Evolutionary conservation across 2,329 filamentous ascomycete species (phyloP), one percentile per base, ranked within the genome.

Genomic region (Verticillium longisporum): DNA sequence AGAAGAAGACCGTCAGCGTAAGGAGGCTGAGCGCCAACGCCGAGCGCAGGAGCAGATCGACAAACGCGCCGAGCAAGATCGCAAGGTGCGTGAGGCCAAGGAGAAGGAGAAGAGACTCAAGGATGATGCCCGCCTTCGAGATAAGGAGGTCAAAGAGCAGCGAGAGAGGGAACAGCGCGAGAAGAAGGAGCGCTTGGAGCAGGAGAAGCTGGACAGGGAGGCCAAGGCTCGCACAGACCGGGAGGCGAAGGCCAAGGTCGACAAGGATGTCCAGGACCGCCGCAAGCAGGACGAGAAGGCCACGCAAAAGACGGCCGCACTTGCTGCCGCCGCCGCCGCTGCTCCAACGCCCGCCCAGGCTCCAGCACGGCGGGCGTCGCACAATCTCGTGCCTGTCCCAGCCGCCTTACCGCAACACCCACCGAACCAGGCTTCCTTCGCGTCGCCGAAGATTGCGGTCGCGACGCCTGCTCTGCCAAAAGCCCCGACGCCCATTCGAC

Each of bases 401-500:
- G 69, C 73, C 5, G 79, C 77, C 55, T 71, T 85, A 66, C 87
- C 86, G 65, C 81, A 87, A 59, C 88, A 88, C 65, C 80, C 83
- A 55, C 74, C 83, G 56, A 81, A 81, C 62, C 77, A 81, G 60
- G 78, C 83, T 36, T 81, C 78, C 62, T 82, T 88, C 65, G 85
- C 87, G 56, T 97, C 94, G 15, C 94, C 94, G 7, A 91, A 92
- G 71, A 84, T 94, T 58, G 79, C 88, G 33, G 81, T 91, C 63
- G 89, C 90, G 10, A 95, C 91, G 37, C 94, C 95, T 7, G 88
- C 87, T 32, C 77, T 96, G 56, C 88, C 92, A 13, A 97, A 97
- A 72, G 88, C 88, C 21, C 87, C 92, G 5, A 93, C 91, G 13
- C 91, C 92, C 9, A 88, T 87, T 65, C 89, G 90, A 64, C 83